Percentiles rank a stretch among this genome's conserved stretches.
Conservation (phyloP, 306 rosid species). For the Macrotyloma uniflorum region DNA sequence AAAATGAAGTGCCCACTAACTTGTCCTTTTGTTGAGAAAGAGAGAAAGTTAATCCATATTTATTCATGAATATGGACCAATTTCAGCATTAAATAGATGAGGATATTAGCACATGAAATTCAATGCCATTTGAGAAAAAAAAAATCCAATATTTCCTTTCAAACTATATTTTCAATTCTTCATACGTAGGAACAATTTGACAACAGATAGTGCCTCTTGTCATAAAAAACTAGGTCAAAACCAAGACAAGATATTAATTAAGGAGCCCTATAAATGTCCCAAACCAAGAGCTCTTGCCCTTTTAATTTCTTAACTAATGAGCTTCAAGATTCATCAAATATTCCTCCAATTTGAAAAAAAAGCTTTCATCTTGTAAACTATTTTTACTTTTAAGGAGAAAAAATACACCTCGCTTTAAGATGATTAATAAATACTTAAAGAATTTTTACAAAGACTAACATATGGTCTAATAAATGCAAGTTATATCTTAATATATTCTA, state of each 20-base stretch:
- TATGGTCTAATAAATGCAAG: no score
- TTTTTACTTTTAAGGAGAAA: no score
- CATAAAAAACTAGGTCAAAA: neutral
- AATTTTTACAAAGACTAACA: no score
- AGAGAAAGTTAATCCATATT: neutral
- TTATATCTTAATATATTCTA: no score
- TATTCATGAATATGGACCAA: neutral
- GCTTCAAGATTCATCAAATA: neutral
- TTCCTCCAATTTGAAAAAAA: neutral
- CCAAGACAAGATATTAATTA: neutral
- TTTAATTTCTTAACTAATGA: neutral
- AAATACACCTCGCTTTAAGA: no score
- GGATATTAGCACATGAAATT: neutral
- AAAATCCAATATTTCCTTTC: neutral
- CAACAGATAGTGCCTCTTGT: neutral
- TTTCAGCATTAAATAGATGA: slow-evolving; percentile 1
- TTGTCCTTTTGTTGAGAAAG: neutral
- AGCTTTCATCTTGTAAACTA: no score
- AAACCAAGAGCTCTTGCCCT: neutral
- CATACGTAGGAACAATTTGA: neutral
- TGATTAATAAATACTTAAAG: no score
- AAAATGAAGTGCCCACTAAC: slow-evolving; percentile 17
- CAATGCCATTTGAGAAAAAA: neutral
- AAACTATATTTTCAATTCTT: neutral
- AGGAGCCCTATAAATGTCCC: neutral